A percentile compares a stretch with the other conserved stretches of the same genome.
phyloP scores from a whole-genome alignment of 225 moss, liverwort and hornwort genomes.

The Neckera pumila region DNA sequence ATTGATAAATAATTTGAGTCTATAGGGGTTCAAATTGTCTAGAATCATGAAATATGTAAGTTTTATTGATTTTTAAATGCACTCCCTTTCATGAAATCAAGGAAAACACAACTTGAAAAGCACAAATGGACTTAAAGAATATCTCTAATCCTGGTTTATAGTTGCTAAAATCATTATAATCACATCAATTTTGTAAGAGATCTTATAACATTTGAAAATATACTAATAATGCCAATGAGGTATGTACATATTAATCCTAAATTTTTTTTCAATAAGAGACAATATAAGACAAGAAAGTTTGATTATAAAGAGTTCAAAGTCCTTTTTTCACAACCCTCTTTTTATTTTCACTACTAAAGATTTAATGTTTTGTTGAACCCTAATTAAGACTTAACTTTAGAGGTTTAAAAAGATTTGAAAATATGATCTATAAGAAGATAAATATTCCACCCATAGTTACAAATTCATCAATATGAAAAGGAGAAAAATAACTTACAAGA shows the following conservation, averaged over 20 bases:
- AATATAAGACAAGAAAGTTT: neutral
- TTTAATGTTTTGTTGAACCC: neutral
- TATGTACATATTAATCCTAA: neutral
- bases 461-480: neutral
- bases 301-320: neutral
- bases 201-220: neutral
- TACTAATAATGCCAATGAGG: neutral
- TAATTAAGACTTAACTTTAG: neutral
- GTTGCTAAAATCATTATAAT: neutral
- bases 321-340: neutral
- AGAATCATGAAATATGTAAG: neutral
- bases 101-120: neutral
- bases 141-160: neutral
- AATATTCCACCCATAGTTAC: neutral
- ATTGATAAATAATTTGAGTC: neutral
- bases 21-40: rapidly evolving
- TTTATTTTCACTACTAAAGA: neutral
- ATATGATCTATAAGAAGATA: neutral
- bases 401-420: neutral
- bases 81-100: neutral
- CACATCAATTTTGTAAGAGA: neutral
- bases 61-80: neutral
- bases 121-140: neutral
- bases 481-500: neutral
- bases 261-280: neutral